phyloP scores from a whole-genome alignment of 768 basidiomycete genomes.

The Tephrocybe sp. region DNA sequence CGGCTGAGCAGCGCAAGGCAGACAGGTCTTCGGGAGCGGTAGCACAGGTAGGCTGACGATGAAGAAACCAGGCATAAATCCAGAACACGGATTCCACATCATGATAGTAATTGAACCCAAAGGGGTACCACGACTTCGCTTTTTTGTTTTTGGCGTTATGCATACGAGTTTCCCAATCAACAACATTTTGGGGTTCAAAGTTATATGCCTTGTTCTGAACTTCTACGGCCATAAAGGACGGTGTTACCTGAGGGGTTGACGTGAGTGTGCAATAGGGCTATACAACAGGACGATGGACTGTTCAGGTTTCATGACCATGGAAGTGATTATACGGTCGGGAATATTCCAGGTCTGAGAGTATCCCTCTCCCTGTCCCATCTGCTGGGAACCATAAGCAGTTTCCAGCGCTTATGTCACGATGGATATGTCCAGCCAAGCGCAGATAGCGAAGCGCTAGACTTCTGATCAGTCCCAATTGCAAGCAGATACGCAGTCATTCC shows the following conservation, averaged over 20 bases:
- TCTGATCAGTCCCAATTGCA: not conserved
- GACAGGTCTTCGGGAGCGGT: too few species aligned
- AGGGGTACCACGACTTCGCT: not conserved
- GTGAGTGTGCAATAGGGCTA: not conserved
- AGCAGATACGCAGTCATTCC: too few species aligned
- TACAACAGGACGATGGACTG: not conserved
- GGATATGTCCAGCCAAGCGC: not conserved
- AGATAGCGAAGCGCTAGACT: not conserved
- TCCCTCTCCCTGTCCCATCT: not conserved
- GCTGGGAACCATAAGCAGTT: not conserved
- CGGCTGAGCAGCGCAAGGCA: too few species aligned
- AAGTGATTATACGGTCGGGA: not conserved
- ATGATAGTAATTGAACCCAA: constrained; percentile 3
- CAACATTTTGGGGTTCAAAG: too few species aligned
- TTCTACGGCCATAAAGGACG: not conserved
- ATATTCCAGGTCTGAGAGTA: not conserved
- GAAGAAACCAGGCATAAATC: constrained; percentile 1
- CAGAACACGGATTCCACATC: not conserved
- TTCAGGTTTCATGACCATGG: not conserved
- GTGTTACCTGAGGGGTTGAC: not conserved
- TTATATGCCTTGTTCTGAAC: too few species aligned
- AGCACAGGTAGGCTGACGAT: not conserved
- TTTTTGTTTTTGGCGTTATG: too few species aligned
- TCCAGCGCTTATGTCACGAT: not conserved
- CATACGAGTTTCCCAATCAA: too few species aligned